Percentiles rank a stretch among this genome's conserved stretches.
phyloP scores from a whole-genome alignment of 495 filamentous ascomycete species.

The Penicillium flavigenum region DNA sequence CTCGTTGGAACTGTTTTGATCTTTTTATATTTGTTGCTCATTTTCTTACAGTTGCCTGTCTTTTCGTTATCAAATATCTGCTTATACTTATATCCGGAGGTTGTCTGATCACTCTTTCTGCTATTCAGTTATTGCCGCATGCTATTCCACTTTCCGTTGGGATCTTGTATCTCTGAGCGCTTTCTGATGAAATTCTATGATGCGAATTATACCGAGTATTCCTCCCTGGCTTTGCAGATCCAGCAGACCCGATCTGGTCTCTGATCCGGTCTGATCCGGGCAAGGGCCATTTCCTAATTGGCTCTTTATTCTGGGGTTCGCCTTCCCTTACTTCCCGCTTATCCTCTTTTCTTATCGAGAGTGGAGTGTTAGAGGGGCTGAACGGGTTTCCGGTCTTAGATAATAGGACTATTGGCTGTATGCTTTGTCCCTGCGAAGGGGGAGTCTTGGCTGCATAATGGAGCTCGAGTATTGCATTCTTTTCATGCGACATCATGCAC shows the following conservation, averaged over 20 bases:
- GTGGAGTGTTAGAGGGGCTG: background rate
- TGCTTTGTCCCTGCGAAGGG: background rate
- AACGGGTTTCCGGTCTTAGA: background rate
- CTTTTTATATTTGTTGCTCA: slow-evolving; percentile 17
- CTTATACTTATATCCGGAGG: slow-evolving; percentile 37
- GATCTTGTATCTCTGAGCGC: slow-evolving; percentile 17
- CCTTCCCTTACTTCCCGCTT: background rate
- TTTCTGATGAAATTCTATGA: slow-evolving; percentile 13
- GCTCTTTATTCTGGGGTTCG: background rate
- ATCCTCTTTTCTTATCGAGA: background rate
- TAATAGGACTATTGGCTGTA: background rate
- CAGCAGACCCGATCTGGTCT: background rate
- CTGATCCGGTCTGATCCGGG: background rate
- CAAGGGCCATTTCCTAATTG: background rate
- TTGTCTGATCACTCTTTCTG: slow-evolving; percentile 47
- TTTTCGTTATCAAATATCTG: slow-evolving; percentile 14
- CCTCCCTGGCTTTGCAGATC: background rate
- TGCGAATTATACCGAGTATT: background rate
- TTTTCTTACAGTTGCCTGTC: slow-evolving; percentile 15
- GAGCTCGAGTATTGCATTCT: slow-evolving; percentile 6
- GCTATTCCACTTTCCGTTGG: slow-evolving; percentile 9
- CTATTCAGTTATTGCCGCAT: slow-evolving; percentile 20
- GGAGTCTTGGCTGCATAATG: slow-evolving; percentile 11
- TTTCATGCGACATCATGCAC: slow-evolving; percentile 4
- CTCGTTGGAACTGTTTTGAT: slow-evolving; percentile 12